A percentile compares a stretch with the other conserved stretches of the same genome.
Conservation (phyloP, 208 protist species). For the Leishmania major region DNA sequence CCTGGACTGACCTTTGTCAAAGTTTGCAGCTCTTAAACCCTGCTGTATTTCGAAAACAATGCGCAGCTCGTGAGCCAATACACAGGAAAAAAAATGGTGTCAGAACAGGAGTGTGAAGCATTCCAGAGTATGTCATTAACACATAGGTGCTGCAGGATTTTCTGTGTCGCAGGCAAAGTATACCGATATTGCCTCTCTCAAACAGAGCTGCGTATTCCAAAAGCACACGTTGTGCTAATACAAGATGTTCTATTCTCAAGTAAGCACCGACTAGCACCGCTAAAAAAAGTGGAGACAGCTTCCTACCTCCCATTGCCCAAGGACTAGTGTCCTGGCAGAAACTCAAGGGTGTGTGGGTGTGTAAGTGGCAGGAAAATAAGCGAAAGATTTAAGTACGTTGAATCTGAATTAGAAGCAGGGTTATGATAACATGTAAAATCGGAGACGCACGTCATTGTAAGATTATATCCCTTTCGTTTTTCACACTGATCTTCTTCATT, state of each 20-base stretch:
- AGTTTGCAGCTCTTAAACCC: not conserved
- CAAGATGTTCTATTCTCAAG: too few relatives aligned
- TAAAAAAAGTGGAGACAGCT: too few relatives aligned
- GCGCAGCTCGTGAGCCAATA: not conserved
- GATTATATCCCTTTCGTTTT: not conserved
- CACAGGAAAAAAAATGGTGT: not conserved
- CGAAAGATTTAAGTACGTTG: not conserved
- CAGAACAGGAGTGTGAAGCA: not conserved
- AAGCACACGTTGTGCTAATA: too few relatives aligned
- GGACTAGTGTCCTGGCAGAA: not conserved
- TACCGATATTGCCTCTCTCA: too few relatives aligned
- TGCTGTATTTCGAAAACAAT: not conserved
- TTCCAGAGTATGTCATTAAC: too few relatives aligned
- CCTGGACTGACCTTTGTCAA: not conserved
- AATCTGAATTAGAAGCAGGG: not conserved
- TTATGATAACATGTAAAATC: not conserved
- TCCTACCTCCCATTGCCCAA: not conserved
- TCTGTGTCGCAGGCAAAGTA: too few relatives aligned
- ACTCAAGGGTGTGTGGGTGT: not conserved
- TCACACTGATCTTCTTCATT: not conserved
- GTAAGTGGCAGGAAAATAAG: not conserved
- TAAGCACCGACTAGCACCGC: too few relatives aligned
- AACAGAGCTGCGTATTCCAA: too few relatives aligned
- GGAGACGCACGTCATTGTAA: too few relatives aligned
- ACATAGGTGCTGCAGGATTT: too few relatives aligned